These are phyloP conservation scores for Backusella morwellensis DNA, from an alignment of 192 early-diverging fungal genomes.

Conservation along the genomic window DNA sequence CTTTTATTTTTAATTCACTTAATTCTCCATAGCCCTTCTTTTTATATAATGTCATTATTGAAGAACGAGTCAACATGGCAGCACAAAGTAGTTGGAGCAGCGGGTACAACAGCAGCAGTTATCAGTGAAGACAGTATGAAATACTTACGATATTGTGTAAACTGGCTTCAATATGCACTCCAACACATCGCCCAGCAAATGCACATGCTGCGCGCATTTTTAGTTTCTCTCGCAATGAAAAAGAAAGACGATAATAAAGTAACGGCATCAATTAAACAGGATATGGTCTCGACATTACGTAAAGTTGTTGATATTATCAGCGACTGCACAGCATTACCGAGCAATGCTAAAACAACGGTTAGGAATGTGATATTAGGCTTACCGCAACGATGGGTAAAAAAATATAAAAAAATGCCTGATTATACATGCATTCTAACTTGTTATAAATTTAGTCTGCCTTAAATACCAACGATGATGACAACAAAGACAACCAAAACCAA, in stretches of 20 bases:
- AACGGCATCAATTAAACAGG: conserved; percentile 65
- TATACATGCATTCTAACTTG: neutral
- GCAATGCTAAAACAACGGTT: conserved; percentile 74
- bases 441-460: neutral
- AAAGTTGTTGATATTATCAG: conserved; percentile 86
- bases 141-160: conserved; percentile 83
- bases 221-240: conserved; percentile 45
- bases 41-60: neutral
- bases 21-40: neutral
- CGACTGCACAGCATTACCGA: conserved; percentile 80
- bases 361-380: conserved; percentile 81
- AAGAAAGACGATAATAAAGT: conserved; percentile 7
- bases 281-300: conserved; percentile 80
- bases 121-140: conserved; percentile 87
- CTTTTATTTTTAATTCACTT: neutral
- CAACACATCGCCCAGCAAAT: conserved; percentile 72
- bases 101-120: conserved; percentile 68
- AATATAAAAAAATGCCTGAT: neutral
- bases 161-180: conserved; percentile 84
- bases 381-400: conserved; percentile 68
- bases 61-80: conserved; percentile 41
- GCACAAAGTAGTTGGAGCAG: conserved; percentile 59
- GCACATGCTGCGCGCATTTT: conserved; percentile 52
- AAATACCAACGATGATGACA: neutral
- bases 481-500: neutral